These are phyloP conservation scores for Trametes cingulata DNA, from an alignment of 768 basidiomycete genomes.

Conservation along the genomic window DNA sequence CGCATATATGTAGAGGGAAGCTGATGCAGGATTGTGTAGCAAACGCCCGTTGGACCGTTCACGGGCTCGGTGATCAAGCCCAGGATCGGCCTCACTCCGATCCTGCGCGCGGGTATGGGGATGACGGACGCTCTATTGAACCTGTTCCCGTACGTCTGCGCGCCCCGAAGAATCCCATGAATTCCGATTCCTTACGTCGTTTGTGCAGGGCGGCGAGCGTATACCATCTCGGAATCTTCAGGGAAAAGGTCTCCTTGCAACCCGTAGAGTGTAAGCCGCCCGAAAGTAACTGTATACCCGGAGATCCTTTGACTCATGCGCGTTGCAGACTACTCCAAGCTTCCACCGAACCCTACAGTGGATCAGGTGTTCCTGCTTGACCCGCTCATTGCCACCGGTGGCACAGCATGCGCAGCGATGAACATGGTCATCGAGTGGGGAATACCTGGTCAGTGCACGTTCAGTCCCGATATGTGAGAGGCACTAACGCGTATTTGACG, in stretches of 20 bases:
- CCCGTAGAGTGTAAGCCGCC: slow-evolving; percentile 81
- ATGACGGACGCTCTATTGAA: slow-evolving; percentile 88
- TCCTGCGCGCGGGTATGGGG: slow-evolving; percentile 89
- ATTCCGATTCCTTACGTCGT: too few species aligned
- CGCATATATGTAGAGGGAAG: background rate
- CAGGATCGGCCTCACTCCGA: slow-evolving; percentile 83
- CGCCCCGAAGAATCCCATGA: too few species aligned
- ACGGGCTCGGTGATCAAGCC: slow-evolving; percentile 75
- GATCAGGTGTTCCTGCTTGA: slow-evolving; percentile 89
- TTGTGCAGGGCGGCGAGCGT: slow-evolving; percentile 68
- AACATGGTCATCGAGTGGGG: slow-evolving; percentile 87
- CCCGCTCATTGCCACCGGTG: slow-evolving; percentile 92
- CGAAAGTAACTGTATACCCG: too few species aligned
- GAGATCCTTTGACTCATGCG: background rate
- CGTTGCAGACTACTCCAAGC: slow-evolving; percentile 80
- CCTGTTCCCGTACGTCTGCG: slow-evolving; percentile 72
- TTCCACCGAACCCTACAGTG: slow-evolving; percentile 72
- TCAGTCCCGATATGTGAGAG: background rate
- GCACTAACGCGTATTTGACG: background rate
- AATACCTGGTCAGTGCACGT: slow-evolving; percentile 51
- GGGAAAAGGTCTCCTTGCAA: slow-evolving; percentile 84
- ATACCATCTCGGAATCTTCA: slow-evolving; percentile 87
- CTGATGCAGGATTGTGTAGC: slow-evolving; percentile 37
- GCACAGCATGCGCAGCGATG: slow-evolving; percentile 86
- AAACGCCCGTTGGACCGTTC: slow-evolving; percentile 80